Percentiles rank a stretch among this genome's conserved stretches.
These are phyloP conservation scores for Amaranthus cruentus DNA, from an alignment of 148 eudicot genomes.

Conservation along the genomic window DNA sequence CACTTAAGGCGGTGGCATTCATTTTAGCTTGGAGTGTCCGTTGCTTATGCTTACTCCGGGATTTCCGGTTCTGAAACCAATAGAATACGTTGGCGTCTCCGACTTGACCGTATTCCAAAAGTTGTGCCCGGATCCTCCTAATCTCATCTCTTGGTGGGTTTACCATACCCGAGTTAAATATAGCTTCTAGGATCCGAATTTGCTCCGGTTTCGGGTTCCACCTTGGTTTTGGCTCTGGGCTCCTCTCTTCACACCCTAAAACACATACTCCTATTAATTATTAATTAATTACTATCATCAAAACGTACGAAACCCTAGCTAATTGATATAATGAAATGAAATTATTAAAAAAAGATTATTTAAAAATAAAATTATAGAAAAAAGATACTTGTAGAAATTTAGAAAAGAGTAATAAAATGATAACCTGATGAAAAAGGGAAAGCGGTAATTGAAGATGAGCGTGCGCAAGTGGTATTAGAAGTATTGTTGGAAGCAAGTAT, in stretches of 20 bases:
- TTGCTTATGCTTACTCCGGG: slow-evolving; percentile 78
- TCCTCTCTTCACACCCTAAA: slow-evolving; percentile 61
- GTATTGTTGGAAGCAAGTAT: slow-evolving; percentile 33
- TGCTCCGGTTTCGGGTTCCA: slow-evolving; percentile 99
- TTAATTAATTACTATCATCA: too few relatives aligned
- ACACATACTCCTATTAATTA: neutral
- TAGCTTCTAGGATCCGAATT: slow-evolving; percentile 78
- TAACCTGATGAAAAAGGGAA: slow-evolving; percentile 40
- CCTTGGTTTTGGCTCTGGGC: slow-evolving; percentile 86
- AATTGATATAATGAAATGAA: neutral
- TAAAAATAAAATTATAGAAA: neutral
- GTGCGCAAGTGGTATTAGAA: slow-evolving; percentile 28
- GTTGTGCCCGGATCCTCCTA: slow-evolving; percentile 63
- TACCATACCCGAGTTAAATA: slow-evolving; percentile 95
- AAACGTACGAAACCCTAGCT: slow-evolving; percentile 16
- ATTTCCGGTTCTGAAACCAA: slow-evolving; percentile 96
- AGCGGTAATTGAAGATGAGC: slow-evolving; percentile 20
- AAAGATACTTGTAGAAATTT: too few relatives aligned
- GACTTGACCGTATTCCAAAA: slow-evolving; percentile 88
- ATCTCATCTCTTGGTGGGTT: slow-evolving; percentile 96
- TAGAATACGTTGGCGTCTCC: slow-evolving; percentile 98
- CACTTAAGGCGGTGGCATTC: slow-evolving; percentile 16
- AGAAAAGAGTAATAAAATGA: too few relatives aligned
- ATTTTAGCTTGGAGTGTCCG: slow-evolving; percentile 43
- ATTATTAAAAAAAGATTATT: neutral